Base-by-base conservation (phyloP, 108 stramenopile species). In the Cyclotella baltica region DNA sequence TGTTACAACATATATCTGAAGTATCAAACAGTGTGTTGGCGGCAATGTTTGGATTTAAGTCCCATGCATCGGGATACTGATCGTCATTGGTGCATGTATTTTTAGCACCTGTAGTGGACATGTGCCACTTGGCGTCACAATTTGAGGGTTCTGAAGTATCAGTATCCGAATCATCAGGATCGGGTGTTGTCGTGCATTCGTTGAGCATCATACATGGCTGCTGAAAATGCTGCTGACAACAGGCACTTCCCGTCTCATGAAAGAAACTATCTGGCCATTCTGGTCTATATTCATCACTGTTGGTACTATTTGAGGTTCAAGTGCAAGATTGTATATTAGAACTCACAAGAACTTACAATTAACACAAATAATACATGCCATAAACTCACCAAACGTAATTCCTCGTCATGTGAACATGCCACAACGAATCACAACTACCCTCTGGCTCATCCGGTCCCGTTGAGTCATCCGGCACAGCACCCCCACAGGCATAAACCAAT, bases 31-130 rank as follows among this genome's bases (percentile, higher is more conserved):
- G 58, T 11, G 10, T 10, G 11, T 59, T 30, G 4, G 4, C 4
- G 25, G 19, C 19, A 11, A 59, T 59, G 58, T 59, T 28, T 20
- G 10, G 19, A 18, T 59, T 59, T 2, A 5, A n/a, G n/a, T n/a
- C 29, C 58, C 58, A 59, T 15, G 58, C 25, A 5, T 23, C 28
- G 18, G 58, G 58, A 18, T 30, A 59, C 2, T 23, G 2, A 8
- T 30, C 8, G 58, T 59, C 58, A 28, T 30, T 30, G 16, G 52
- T 53, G 52, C 52, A 53, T 53, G 52, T 53, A n/a, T 53, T 19
- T 23, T 19, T 22, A n/a, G 28, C 29, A 16, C 58, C 58, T 10
- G 4, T 4, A 4, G 58, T 59, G 4, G 58, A 28, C 10, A 59
- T 31, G 29, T 59, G 58, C 58, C 58, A 59, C 29, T 10, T 10